Conservation (phyloP, 2,329 filamentous ascomycete genomes). For the Aspergillus sp. region DNA sequence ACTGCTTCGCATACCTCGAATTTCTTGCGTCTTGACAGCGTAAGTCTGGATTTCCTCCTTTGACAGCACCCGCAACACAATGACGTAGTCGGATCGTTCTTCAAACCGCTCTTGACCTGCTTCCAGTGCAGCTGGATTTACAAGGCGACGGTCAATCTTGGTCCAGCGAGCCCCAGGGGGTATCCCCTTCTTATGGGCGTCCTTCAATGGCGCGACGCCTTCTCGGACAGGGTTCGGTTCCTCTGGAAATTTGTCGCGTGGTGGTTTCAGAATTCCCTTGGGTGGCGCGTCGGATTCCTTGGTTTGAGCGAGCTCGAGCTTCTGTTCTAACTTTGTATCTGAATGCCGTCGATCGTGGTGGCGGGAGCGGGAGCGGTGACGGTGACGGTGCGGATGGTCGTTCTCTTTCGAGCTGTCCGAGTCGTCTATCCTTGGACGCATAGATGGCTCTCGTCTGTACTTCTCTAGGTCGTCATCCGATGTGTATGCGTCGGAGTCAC, state of each 20-base stretch:
- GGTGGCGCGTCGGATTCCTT: conserved; percentile 65
- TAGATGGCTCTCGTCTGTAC: conserved; percentile 29
- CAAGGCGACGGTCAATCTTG: conserved; percentile 82
- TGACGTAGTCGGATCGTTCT: conserved; percentile 88
- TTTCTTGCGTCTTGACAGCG: conserved; percentile 74
- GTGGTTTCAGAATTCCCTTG: conserved; percentile 83
- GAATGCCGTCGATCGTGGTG: conserved; percentile 16
- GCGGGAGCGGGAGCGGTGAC: conserved; percentile 26
- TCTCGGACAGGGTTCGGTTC: conserved; percentile 80
- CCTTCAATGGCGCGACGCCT: conserved; percentile 90
- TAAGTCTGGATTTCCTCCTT: conserved; percentile 89
- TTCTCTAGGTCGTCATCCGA: conserved; percentile 36
- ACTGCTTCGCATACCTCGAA: conserved; percentile 64
- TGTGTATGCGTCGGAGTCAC: conserved; percentile 28
- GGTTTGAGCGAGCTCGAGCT: conserved; percentile 23
- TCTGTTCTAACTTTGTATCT: conserved; percentile 24
- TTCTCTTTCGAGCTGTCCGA: conserved; percentile 27
- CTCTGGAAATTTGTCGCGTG: conserved; percentile 81
- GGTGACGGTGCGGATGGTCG: conserved; percentile 21
- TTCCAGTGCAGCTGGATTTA: conserved; percentile 84
- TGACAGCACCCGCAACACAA: conserved; percentile 81
- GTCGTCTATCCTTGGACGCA: conserved; percentile 23
- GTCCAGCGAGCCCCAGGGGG: conserved; percentile 85
- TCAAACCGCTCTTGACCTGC: conserved; percentile 89
- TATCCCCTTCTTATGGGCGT: conserved; percentile 71